Base-by-base conservation (phyloP, 495 filamentous ascomycete species). In the Talaromyces thailandensis region DNA sequence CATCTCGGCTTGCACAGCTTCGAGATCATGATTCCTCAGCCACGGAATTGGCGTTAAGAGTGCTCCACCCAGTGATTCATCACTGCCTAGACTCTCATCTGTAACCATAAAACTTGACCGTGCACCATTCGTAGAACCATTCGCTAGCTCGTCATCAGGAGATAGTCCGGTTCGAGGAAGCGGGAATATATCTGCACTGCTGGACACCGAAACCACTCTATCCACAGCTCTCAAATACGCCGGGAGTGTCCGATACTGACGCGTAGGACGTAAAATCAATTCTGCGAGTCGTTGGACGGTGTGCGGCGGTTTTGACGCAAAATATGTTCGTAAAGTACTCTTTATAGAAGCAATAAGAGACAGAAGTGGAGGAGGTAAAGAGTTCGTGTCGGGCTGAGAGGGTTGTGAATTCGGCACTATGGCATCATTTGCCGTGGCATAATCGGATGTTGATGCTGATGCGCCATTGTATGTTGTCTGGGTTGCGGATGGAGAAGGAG, bases 41-140 rank as follows among this genome's bases (percentile, higher is more conserved):
- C 94, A 98, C 0, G 92, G 90, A 52, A 98, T 98, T 0, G 93
- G 93, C 0, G 94, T 97, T 25, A 98, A 80, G 37, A 96, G 81
- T 0, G 95, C 94, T 9, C 94, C 94, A 43, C 94, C 93, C 6
- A 98, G 77, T 18, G 85, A 89, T 67, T 98, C 94, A 71, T 96
- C 93, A 59, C 87, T 88, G 0, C 91, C 92, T 5, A 91, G 73
- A 7, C 71, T 66, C 58, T 71, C 62, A 53, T 75, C 69, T 28
- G 71, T 62, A 16, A 75, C 66, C 43, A 75, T 62, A 35, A 68
- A 69, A 7, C 63, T 57, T 12, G 71, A 70, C 56, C 67, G 69
- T 8, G 65, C 64, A 5, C 74, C 69, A 32, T 76, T 75, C 6
- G 71, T 28, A 0, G 72, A 64, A 0, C 81, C 79, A 60, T 83